Conservation (phyloP, 2,329 filamentous ascomycete species). For the Calonectria montana region DNA sequence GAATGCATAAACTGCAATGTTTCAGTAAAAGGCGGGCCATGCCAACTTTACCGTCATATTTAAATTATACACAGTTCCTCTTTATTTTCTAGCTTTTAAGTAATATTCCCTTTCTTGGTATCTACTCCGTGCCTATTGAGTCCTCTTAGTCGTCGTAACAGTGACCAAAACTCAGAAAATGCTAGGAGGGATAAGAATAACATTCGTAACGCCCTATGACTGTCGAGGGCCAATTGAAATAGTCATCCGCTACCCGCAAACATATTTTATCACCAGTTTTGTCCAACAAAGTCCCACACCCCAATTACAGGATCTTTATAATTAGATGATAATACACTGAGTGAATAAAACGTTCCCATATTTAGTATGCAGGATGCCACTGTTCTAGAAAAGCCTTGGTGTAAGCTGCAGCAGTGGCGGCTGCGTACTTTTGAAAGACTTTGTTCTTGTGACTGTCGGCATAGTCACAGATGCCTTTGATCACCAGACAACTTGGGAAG, state of each 20-base stretch:
- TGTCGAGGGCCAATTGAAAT: no score
- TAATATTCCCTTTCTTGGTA: no score
- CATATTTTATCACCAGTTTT: not conserved
- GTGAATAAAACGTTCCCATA: not conserved
- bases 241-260: not conserved
- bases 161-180: no score
- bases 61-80: no score
- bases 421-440: not conserved
- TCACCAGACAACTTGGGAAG: not conserved
- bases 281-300: not conserved
- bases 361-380: not conserved
- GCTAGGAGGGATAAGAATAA: no score
- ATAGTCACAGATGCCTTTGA: constrained; percentile 9
- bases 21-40: no score
- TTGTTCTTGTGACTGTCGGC: constrained; percentile 9
- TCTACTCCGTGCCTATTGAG: no score
- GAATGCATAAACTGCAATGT: no score
- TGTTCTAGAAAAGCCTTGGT: not conserved
- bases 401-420: not conserved
- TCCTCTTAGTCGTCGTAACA: no score
- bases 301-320: not conserved
- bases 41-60: no score
- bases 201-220: no score
- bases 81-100: no score
- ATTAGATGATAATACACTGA: not conserved